phyloP scores from a whole-genome alignment of 2,329 filamentous ascomycete species.

The Sclerotinia nivalis region DNA sequence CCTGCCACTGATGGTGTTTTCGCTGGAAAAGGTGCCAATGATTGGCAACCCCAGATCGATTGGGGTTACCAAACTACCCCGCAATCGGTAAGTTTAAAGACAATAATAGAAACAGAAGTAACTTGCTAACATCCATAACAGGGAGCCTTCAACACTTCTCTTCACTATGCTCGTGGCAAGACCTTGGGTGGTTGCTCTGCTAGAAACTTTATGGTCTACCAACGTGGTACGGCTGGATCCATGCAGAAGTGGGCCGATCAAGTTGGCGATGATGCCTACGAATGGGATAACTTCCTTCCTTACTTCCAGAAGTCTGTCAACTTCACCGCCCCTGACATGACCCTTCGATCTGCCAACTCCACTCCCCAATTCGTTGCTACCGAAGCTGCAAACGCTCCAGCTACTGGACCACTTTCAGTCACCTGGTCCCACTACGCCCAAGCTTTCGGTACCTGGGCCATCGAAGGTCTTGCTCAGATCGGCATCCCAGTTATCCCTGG shows the following conservation, averaged over 20 bases:
- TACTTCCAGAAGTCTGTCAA: constrained; percentile 43
- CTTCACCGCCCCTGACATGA: constrained; percentile 20
- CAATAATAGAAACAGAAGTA: not conserved
- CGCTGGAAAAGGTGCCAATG: constrained; percentile 22
- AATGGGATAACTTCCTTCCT: constrained; percentile 48
- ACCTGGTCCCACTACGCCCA: constrained; percentile 46
- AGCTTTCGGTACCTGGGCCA: constrained; percentile 37
- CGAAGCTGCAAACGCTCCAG: constrained; percentile 36
- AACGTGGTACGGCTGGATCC: constrained; percentile 37
- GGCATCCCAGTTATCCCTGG: constrained; percentile 40
- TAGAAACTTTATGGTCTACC: constrained; percentile 41
- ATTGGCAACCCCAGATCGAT: constrained; percentile 31
- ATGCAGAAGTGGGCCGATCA: constrained; percentile 47
- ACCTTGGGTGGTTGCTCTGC: constrained; percentile 40
- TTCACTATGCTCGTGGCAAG: constrained; percentile 38
- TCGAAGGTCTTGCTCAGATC: constrained; percentile 44
- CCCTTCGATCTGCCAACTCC: constrained; percentile 35
- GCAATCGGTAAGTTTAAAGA: constrained; percentile 29
- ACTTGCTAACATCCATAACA: not conserved
- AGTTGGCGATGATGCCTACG: constrained; percentile 47
- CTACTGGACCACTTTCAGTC: constrained; percentile 44
- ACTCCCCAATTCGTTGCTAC: constrained; percentile 35
- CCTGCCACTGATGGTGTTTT: constrained; percentile 14
- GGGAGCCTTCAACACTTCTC: constrained; percentile 22
- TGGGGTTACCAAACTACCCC: constrained; percentile 40